Conservation (phyloP, 148 eudicot species). For the Limonium bicolor region DNA sequence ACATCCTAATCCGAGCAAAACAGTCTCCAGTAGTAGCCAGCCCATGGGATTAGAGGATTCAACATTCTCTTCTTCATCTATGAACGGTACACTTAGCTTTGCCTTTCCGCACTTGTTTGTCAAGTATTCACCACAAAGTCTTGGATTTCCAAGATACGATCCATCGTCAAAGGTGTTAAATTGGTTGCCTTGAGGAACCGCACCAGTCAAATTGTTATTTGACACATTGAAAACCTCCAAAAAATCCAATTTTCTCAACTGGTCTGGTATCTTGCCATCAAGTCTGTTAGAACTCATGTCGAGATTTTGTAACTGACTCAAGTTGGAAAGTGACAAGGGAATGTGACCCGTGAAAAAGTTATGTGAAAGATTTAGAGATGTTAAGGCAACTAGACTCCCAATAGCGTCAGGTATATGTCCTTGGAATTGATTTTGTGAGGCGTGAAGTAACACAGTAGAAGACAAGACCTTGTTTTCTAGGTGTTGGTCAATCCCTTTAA, state of each 20-base stretch:
- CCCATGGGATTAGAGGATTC: no score
- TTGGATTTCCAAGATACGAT: constrained; percentile 6
- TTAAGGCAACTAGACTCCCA: no score
- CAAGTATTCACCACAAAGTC: constrained; percentile 6
- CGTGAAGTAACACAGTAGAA: no score
- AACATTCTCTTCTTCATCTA: no score
- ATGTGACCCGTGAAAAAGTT: constrained; percentile 8
- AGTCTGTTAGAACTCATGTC: constrained; percentile 1
- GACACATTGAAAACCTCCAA: constrained; percentile 6
- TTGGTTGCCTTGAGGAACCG: background rate
- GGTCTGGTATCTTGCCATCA: constrained; percentile 1
- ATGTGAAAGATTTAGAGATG: constrained; percentile 9
- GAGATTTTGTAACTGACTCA: background rate
- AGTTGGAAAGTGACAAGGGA: constrained; percentile 4
- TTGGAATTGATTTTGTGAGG: no score
- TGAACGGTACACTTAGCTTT: no score
- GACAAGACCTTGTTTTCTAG: no score
- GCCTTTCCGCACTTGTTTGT: no score
- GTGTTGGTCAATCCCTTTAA: no score
- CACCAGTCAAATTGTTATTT: background rate
- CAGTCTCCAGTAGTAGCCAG: no score
- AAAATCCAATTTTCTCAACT: background rate
- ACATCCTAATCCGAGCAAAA: no score
- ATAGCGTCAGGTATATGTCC: no score
- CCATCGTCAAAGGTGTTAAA: constrained; percentile 3